Evolutionary conservation across 345 rosid species (phyloP).

Genomic region (Linum lewisii): DNA sequence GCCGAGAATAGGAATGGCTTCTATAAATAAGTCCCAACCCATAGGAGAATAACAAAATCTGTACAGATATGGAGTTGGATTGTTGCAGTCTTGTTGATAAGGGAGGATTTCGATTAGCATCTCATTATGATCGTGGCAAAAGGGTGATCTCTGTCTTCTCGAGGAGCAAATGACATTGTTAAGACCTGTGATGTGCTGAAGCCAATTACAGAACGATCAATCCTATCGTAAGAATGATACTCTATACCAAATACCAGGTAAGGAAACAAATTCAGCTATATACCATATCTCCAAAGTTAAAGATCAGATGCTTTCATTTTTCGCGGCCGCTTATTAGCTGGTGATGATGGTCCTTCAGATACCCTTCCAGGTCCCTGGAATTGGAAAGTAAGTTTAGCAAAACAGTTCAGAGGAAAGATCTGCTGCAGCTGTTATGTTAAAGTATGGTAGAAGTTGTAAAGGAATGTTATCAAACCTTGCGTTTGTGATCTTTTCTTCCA

Average conservation of each 20-base stretch:
- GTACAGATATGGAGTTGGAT: not conserved
- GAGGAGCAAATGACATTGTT: not conserved
- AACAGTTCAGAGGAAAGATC: not conserved
- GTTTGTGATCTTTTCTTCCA: not conserved
- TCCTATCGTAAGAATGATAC: not conserved
- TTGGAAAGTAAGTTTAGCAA: not conserved
- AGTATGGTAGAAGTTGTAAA: not conserved
- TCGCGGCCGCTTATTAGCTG: conserved; percentile 1
- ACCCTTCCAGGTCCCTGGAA: conserved; percentile 2
- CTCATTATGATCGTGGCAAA: not conserved
- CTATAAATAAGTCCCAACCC: no score
- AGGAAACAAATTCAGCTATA: not conserved
- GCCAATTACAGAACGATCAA: not conserved
- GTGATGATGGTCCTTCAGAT: not conserved
- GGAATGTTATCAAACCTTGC: not conserved
- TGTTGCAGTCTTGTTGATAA: not conserved
- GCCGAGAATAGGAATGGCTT: no score
- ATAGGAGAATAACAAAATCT: no score
- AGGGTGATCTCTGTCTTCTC: not conserved
- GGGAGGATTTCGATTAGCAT: not conserved
- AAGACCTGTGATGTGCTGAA: not conserved
- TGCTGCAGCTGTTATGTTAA: not conserved
- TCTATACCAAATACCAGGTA: not conserved
- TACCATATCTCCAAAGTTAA: not conserved
- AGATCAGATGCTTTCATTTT: conserved; percentile 2